Percentiles rank a stretch among this genome's conserved stretches.
phyloP scores from a whole-genome alignment of 441 rosid species.

The Omphalea diandra region DNA sequence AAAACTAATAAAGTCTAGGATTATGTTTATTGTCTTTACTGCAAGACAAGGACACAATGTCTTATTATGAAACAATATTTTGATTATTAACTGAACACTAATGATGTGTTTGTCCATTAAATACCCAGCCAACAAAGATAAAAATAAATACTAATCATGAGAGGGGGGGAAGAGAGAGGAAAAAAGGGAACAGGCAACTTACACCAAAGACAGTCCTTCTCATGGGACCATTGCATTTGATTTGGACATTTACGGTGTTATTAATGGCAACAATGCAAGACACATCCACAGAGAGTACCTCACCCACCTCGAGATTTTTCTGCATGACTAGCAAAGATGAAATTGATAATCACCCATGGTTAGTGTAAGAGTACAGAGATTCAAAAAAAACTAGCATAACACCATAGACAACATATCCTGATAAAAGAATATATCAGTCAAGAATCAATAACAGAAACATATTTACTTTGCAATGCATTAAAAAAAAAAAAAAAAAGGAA shows the following conservation, averaged over 20 bases:
- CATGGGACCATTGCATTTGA: constrained; percentile 78
- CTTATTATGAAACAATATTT: constrained; percentile 3
- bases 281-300: constrained; percentile 76
- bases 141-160: not conserved
- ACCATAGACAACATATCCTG: not conserved
- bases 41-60: not conserved
- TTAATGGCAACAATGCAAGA: constrained; percentile 87
- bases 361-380: constrained; percentile 7
- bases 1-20: not conserved
- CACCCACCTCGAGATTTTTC: constrained; percentile 93
- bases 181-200: constrained; percentile 19
- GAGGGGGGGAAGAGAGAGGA: not conserved
- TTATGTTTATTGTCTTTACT: too few relatives aligned
- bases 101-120: not conserved
- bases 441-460: constrained; percentile 2
- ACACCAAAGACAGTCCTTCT: constrained; percentile 93
- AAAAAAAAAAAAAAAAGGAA: too few relatives aligned
- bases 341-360: constrained; percentile 20
- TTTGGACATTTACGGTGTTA: constrained; percentile 67
- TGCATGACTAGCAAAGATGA: constrained; percentile 66
- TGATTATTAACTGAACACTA: not conserved
- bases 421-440: not conserved
- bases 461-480: too few relatives aligned
- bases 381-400: not conserved
- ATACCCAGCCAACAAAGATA: not conserved